Conservation (phyloP, 352 stramenopile species). For the Phytophthora litchii region DNA sequence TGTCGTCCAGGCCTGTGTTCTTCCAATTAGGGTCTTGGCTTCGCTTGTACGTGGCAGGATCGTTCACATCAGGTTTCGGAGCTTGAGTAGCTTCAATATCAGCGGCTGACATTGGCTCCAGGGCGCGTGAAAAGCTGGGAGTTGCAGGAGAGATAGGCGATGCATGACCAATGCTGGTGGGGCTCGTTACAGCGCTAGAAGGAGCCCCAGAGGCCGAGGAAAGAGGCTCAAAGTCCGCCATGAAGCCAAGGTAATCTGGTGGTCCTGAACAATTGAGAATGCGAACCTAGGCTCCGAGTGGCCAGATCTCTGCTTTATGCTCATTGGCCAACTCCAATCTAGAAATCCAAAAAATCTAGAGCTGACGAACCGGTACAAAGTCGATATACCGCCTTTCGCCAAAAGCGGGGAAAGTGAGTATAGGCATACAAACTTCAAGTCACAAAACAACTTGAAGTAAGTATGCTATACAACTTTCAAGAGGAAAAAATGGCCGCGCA, state of each 20-base stretch:
- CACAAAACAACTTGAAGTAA: too few relatives aligned
- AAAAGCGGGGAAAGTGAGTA: too few relatives aligned
- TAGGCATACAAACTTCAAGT: too few relatives aligned
- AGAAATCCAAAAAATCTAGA: too few relatives aligned
- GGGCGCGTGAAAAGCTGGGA: background rate
- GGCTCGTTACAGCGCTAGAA: conserved; percentile 6
- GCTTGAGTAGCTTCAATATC: conserved; percentile 42
- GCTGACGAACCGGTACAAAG: too few relatives aligned
- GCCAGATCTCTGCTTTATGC: too few relatives aligned
- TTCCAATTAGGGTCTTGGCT: conserved; percentile 80
- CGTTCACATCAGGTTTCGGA: conserved; percentile 58
- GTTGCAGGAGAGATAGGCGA: conserved; percentile 9
- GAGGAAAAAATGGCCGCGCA: too few relatives aligned
- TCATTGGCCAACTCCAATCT: too few relatives aligned
- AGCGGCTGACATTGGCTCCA: conserved; percentile 1
- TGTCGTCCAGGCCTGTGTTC: conserved; percentile 87
- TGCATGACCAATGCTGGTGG: background rate
- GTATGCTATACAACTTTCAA: too few relatives aligned
- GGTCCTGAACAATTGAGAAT: conserved; percentile 8
- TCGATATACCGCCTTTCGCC: too few relatives aligned
- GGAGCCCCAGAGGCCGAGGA: background rate
- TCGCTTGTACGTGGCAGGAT: conserved; percentile 89
- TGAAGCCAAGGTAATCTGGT: conserved; percentile 17
- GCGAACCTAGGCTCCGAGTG: too few relatives aligned
- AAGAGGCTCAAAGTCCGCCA: conserved; percentile 27